Percentiles rank a stretch among this genome's conserved stretches.
phyloP scores from a whole-genome alignment of 202 grass and related monocot species.

The Schoenoplectus triqueter region DNA sequence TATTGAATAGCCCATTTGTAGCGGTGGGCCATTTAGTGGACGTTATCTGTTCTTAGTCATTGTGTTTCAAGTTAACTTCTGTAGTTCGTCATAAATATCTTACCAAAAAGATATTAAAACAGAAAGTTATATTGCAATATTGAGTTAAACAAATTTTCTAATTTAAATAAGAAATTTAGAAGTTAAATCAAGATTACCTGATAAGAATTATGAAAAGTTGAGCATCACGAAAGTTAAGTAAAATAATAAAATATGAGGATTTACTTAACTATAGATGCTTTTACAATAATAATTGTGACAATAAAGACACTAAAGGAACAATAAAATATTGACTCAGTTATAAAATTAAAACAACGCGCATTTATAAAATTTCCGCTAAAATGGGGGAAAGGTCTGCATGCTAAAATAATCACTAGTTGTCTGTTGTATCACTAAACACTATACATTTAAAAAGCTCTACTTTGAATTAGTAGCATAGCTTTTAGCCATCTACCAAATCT shows the following conservation, averaged over 20 bases:
- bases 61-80: background rate
- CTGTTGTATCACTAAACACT: background rate
- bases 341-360: background rate
- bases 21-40: conserved; percentile 18
- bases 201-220: conserved; percentile 19
- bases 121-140: background rate
- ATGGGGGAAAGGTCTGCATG: background rate
- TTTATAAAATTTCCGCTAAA: background rate
- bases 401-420: background rate
- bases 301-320: conserved; percentile 20
- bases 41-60: background rate
- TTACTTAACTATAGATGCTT: conserved; percentile 1
- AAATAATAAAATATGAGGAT: background rate
- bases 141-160: background rate
- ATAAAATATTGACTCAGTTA: conserved; percentile 10
- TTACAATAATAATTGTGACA: background rate
- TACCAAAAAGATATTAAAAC: background rate
- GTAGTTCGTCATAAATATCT: conserved; percentile 10
- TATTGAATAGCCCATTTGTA: background rate
- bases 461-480: background rate
- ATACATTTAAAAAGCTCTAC: background rate
- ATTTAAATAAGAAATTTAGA: conserved; percentile 1
- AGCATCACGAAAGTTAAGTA: background rate
- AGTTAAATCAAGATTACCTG: conserved; percentile 9
- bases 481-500: background rate